phyloP scores from a whole-genome alignment of 352 stramenopile genomes.

The Phytopythium helicoides region DNA sequence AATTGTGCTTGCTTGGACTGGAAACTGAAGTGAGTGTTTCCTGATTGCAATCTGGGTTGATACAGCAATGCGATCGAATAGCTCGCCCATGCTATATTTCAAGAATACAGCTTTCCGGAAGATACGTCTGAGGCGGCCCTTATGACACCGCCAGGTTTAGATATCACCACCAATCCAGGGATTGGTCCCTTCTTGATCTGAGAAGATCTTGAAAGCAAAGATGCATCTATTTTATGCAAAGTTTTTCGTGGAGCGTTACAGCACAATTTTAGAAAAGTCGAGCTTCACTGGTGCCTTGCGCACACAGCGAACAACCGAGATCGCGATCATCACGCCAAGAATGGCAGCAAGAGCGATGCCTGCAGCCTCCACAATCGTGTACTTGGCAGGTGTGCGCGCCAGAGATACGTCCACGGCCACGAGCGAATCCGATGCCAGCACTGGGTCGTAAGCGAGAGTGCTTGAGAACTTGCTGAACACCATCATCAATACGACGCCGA shows the following conservation, averaged over 20 bases:
- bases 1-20: no score
- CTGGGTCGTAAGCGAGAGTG: constrained; percentile 4
- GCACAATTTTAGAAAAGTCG: not conserved
- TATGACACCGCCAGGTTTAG: no score
- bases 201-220: no score
- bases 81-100: no score
- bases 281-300: not conserved
- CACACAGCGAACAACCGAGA: not conserved
- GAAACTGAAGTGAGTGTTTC: no score
- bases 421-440: constrained; percentile 6
- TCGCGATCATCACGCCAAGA: constrained; percentile 1
- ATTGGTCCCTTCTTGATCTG: no score
- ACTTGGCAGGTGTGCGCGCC: not conserved
- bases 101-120: no score
- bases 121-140: no score
- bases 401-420: constrained; percentile 1
- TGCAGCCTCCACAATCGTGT: not conserved
- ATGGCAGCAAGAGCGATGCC: not conserved
- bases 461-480: constrained; percentile 7
- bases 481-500: constrained; percentile 11
- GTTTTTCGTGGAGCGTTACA: not conserved
- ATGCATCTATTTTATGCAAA: no score
- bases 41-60: no score
- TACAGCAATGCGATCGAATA: no score
- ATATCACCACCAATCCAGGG: no score